Evolutionary conservation across 768 basidiomycete species (phyloP), one percentile per base, ranked within the genome.

Genomic region (Boletus speciosus): DNA sequence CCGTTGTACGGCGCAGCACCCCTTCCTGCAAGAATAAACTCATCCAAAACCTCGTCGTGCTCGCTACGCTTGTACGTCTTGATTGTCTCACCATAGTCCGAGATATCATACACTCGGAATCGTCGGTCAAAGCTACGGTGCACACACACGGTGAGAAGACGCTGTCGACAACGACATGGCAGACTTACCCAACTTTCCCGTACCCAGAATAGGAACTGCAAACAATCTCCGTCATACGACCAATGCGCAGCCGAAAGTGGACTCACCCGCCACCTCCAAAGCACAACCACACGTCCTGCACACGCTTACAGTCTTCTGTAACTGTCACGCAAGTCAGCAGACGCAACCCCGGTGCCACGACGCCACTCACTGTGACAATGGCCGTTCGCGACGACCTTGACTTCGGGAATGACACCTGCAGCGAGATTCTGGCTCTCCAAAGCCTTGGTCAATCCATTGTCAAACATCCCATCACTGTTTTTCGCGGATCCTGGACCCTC

Each of bases 41-140:
- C 77, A 60, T 90, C 85, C 41, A 89, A 47, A 14, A 90, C 73
- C 51, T 81, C 81, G 50, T 85, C 84, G 53, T 85, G 75, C 66
- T 90, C 89, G 5, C 82, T 85, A 37, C 84, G 82, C 71, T 97
- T 97, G 70, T 90, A 84, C 36, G 96, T 96, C 66, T 78, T 76
- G 66, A 98, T 91, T 6, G 83, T 94, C 78, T 98, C 96, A 42
- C 96, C 96, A 62, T 81, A 98, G 57, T 93, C 84, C 16, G 86
- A 88, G 48, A 98, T 78, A 25, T 93, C 84, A 69, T 87, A 98
- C 42, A 98, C 75, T 8, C 96, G 79, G 78, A 96, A 93, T 39
- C 96, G 81, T 16, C 95, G 83, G 69, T 97, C 91, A 67, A 98
- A 97, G 14, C 88, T 88, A 47, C 31, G 10, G 10, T 34, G 5